A percentile compares a stretch with the other conserved stretches of the same genome.
Conservation (phyloP, 2,329 filamentous ascomycete species). For the Tolypocladium pustulatum region DNA sequence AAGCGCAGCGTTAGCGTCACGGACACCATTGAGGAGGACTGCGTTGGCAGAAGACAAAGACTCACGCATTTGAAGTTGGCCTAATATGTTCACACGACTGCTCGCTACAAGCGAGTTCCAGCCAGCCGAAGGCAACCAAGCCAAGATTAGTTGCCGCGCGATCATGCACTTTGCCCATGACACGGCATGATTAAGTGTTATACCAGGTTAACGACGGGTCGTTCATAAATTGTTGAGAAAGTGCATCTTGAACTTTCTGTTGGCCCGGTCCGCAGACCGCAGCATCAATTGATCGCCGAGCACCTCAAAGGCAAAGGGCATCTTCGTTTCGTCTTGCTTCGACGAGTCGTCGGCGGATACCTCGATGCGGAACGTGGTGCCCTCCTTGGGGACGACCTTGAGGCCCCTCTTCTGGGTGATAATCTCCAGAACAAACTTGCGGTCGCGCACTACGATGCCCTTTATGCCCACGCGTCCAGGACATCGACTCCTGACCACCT, state of each 20-base stretch:
- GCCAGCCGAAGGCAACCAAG: background rate
- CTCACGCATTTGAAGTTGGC: background rate
- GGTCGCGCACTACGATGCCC: conserved; percentile 84
- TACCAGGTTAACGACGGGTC: background rate
- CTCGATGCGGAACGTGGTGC: conserved; percentile 71
- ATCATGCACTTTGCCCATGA: background rate
- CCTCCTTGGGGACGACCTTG: conserved; percentile 81
- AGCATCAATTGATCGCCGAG: conserved; percentile 81
- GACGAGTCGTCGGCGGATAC: conserved; percentile 35
- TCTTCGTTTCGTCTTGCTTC: conserved; percentile 8
- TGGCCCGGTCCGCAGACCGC: conserved; percentile 73
- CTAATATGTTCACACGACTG: background rate
- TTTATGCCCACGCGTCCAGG: conserved; percentile 69
- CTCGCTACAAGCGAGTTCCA: background rate
- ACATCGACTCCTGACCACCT: conserved; percentile 75
- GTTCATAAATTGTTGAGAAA: conserved; percentile 63
- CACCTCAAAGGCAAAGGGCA: conserved; percentile 64
- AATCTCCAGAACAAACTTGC: conserved; percentile 76
- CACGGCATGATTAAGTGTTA: too few species aligned
- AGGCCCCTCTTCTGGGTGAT: conserved; percentile 61
- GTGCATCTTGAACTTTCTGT: conserved; percentile 83
- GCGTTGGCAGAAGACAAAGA: background rate
- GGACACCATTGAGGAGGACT: background rate
- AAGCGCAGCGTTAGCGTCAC: background rate
- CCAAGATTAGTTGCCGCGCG: background rate